Base-by-base conservation (phyloP, 805 yeast genomes). In the Candida odintsovae region DNA sequence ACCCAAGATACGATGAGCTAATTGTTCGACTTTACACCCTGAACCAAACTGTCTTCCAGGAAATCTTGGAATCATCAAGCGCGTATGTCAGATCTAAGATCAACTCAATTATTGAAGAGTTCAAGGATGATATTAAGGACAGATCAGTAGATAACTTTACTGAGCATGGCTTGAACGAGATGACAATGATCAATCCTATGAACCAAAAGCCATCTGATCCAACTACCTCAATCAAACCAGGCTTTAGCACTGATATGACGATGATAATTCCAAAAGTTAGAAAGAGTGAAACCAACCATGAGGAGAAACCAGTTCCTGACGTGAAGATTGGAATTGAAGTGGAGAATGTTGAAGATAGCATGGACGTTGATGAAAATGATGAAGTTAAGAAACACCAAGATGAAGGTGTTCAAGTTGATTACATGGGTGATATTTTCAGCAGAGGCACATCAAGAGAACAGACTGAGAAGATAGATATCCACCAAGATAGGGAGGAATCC, bases 221-320 rank as follows among this genome's bases (percentile, higher is more conserved):
- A 42, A 50, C 51, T 6, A 26, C 43, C 1, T 47, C 56, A 2
- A 15, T 50, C 4, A 43, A 19, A 15, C 38, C 52, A 3, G 52
- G 54, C 2, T 45, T 52, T 38, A 46, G 25, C 2, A 57, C 66
- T 6, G 72, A 68, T 47, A 64, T 69, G 67, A 68, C 73, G 0
- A 68, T 64, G 68, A 57, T 69, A 2, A 51, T 66, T 44, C 71
- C 73, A 2, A 59, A 51, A 8, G 53, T 35, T 31, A 39, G 22
- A 33, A 16, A 33, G 36, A 16, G 20, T 33, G 36, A 18, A 20
- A n/a, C 20, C 36, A 33, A 11, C 20, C 20, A 16, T 28, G n/a
- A 7, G n/a, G n/a, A 12, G 4, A 11, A 13, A 28, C n/a, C n/a
- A 13, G 12, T n/a, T 7, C 15, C 33, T 35, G 40, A 43, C 12